Evolutionary conservation across 2,329 filamentous ascomycete species (phyloP).

Genomic region (Pyrenophora seminiperda): DNA sequence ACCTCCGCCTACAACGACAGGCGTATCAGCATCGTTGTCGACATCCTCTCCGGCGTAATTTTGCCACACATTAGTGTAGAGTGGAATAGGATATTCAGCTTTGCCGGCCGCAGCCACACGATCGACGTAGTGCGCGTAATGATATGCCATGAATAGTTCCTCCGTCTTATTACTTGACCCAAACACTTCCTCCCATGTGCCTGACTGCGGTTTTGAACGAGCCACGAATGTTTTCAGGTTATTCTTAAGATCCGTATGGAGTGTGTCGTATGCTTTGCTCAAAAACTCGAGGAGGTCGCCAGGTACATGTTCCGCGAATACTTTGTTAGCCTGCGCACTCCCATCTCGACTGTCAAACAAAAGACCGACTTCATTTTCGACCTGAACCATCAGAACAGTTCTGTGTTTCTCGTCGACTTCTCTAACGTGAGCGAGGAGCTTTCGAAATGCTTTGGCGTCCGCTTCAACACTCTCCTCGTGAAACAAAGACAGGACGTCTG

Average conservation of each 20-base stretch:
- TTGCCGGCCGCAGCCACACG: constrained; percentile 52
- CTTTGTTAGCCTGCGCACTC: constrained; percentile 46
- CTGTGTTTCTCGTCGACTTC: constrained; percentile 53
- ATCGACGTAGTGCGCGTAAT: constrained; percentile 51
- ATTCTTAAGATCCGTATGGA: constrained; percentile 24
- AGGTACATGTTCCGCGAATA: constrained; percentile 49
- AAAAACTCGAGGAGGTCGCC: constrained; percentile 42
- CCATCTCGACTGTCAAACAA: constrained; percentile 56
- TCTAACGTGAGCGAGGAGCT: constrained; percentile 49
- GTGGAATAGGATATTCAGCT: constrained; percentile 49
- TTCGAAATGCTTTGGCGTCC: constrained; percentile 50
- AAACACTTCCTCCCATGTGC: constrained; percentile 50
- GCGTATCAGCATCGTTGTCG: constrained; percentile 31
- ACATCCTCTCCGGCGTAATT: constrained; percentile 41
- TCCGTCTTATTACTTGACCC: constrained; percentile 47
- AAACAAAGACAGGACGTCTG: constrained; percentile 40
- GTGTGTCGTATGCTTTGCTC: constrained; percentile 36
- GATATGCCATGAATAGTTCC: constrained; percentile 58
- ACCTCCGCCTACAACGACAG: constrained; percentile 52
- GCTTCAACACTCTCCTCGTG: constrained; percentile 41
- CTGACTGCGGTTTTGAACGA: constrained; percentile 14
- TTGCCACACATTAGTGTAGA: constrained; percentile 57
- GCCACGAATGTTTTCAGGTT: constrained; percentile 11
- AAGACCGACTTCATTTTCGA: constrained; percentile 62
- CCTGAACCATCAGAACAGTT: constrained; percentile 62